Evolutionary conservation across 2,329 filamentous ascomycete species (phyloP).

Genomic region (Talaromyces sp.): DNA sequence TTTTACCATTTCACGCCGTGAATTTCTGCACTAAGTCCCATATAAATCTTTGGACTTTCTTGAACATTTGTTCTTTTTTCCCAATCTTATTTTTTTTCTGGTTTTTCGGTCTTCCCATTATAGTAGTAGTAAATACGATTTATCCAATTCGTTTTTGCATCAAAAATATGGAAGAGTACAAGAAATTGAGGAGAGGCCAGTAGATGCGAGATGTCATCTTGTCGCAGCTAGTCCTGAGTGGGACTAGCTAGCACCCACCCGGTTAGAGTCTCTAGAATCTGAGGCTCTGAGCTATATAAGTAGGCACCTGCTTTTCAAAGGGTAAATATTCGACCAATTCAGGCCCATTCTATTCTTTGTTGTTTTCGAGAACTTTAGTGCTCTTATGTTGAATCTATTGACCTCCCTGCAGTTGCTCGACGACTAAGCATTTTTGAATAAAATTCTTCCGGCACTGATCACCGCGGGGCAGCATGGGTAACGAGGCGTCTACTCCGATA

Average conservation of each 20-base stretch:
- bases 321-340: not conserved
- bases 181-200: not conserved
- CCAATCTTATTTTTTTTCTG: too few species aligned
- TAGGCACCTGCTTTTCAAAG: not conserved
- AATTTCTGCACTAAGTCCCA: not conserved
- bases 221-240: not conserved
- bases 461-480: conserved; percentile 64
- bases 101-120: too few species aligned
- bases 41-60: not conserved
- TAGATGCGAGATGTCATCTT: not conserved
- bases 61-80: not conserved
- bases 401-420: not conserved
- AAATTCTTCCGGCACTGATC: not conserved
- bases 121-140: too few species aligned
- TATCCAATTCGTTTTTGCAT: too few species aligned
- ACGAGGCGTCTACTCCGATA: conserved; percentile 69
- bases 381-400: too few species aligned
- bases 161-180: not conserved
- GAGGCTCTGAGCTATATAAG: not conserved
- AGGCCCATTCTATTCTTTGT: not conserved
- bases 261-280: not conserved
- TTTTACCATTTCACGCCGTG: conserved; percentile 7
- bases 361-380: not conserved
- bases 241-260: not conserved
- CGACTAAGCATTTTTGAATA: not conserved